Conservation (phyloP, 305 asterid species). For the Fraxinus paxiana region DNA sequence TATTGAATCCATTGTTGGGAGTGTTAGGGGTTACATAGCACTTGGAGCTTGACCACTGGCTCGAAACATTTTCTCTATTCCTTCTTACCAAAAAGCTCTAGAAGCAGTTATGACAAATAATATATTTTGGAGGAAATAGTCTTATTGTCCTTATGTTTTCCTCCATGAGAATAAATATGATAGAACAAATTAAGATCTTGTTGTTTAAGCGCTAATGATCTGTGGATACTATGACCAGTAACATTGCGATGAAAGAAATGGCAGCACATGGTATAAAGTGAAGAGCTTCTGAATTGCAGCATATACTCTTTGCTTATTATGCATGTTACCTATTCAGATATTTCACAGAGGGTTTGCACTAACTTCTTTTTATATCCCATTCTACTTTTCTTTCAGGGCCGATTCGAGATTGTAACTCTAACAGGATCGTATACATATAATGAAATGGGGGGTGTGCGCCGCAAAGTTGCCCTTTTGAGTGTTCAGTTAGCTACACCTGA, state of each 20-base stretch:
- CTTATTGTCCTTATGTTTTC: background rate
- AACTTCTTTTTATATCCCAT: background rate
- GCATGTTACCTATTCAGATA: background rate
- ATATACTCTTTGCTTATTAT: background rate
- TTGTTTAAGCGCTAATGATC: background rate
- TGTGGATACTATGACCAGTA: background rate
- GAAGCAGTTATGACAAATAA: background rate
- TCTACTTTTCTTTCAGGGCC: slow-evolving; percentile 19
- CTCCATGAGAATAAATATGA: background rate
- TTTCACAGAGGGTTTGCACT: background rate
- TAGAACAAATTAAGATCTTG: background rate
- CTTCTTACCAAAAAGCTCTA: background rate
- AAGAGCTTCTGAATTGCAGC: background rate
- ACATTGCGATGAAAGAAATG: background rate
- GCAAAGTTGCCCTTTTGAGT: slow-evolving; percentile 24
- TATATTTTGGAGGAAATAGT: background rate
- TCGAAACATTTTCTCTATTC: background rate
- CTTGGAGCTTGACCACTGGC: background rate
- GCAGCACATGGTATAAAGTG: background rate
- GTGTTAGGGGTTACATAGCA: background rate
- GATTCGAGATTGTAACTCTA: slow-evolving; percentile 25
- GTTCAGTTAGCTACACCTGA: slow-evolving; percentile 23
- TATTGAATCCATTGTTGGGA: background rate
- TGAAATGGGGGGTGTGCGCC: slow-evolving; percentile 3
- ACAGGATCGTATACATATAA: slow-evolving; percentile 25